phyloP scores from a whole-genome alignment of 2,329 filamentous ascomycete genomes.

The Ascochyta clinopodiicola region DNA sequence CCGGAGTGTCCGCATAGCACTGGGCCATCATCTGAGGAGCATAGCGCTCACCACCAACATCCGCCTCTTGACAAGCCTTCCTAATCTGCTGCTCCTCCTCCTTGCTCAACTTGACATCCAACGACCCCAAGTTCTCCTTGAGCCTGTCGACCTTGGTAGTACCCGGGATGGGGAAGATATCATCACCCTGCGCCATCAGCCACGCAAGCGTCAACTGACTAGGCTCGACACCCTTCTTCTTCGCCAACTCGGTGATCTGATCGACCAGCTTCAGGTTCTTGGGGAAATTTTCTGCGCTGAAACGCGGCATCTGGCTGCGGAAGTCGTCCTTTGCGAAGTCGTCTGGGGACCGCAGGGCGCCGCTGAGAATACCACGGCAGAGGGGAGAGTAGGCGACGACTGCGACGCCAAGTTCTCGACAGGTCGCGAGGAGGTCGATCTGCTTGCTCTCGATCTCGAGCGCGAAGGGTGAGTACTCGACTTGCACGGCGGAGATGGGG shows the following conservation, averaged over 20 bases:
- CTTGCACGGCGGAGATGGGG: slow-evolving; percentile 57
- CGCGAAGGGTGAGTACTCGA: slow-evolving; percentile 60
- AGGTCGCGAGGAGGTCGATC: slow-evolving; percentile 47
- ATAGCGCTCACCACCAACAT: slow-evolving; percentile 50
- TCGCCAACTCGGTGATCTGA: slow-evolving; percentile 38
- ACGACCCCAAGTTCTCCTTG: slow-evolving; percentile 39
- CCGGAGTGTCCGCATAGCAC: slow-evolving; percentile 51
- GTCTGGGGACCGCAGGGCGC: slow-evolving; percentile 46
- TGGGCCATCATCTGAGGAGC: slow-evolving; percentile 43
- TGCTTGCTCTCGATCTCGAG: slow-evolving; percentile 54
- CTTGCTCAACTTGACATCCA: slow-evolving; percentile 36
- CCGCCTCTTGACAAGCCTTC: slow-evolving; percentile 48
- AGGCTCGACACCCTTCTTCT: slow-evolving; percentile 60
- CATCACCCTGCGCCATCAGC: slow-evolving; percentile 53
- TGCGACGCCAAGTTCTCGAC: slow-evolving; percentile 54
- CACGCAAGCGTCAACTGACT: slow-evolving; percentile 63
- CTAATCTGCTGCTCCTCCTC: slow-evolving; percentile 41
- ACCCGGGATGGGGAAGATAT: slow-evolving; percentile 64
- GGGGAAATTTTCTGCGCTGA: slow-evolving; percentile 50
- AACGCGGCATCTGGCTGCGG: slow-evolving; percentile 47
- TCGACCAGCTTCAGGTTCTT: slow-evolving; percentile 48
- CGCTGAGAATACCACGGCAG: slow-evolving; percentile 42
- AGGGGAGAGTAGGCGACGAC: slow-evolving; percentile 51
- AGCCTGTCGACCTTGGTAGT: slow-evolving; percentile 41
- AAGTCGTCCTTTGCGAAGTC: slow-evolving; percentile 52